Evolutionary conservation across 1,284 basidiomycete species (phyloP).

Genomic region (Fereydounia khargensis): DNA sequence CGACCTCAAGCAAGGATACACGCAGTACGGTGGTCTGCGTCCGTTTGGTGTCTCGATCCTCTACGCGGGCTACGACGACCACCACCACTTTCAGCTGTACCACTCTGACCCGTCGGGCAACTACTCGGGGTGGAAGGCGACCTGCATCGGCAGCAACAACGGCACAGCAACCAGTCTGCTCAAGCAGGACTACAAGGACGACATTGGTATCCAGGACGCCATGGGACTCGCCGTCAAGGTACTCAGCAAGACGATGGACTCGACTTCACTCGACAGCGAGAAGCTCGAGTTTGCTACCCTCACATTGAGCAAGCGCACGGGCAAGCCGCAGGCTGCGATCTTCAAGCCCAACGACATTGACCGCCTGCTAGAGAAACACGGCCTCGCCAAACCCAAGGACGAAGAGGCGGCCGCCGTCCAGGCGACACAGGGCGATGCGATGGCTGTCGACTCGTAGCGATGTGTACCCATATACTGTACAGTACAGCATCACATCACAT

Average conservation of each 20-base stretch:
- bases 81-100: constrained; percentile 95
- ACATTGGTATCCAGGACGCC: constrained; percentile 68
- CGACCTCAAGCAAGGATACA: constrained; percentile 98
- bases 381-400: constrained; percentile 77
- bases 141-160: constrained; percentile 94
- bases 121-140: constrained; percentile 98
- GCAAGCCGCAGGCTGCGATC: constrained; percentile 85
- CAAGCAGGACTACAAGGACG: constrained; percentile 98
- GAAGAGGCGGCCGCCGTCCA: constrained; percentile 59
- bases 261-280: constrained; percentile 75
- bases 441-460: constrained; percentile 46
- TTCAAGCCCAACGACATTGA: constrained; percentile 90
- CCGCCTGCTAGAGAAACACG: constrained; percentile 73
- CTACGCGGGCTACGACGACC: constrained; percentile 93
- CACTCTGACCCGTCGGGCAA: constrained; percentile 98
- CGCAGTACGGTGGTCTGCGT: constrained; percentile 94
- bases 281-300: constrained; percentile 86
- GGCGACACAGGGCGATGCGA: constrained; percentile 19
- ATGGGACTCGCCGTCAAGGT: constrained; percentile 85
- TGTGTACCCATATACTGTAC: too few relatives aligned
- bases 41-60: constrained; percentile 96
- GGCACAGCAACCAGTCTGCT: constrained; percentile 88
- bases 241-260: constrained; percentile 99
- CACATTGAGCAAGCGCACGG: constrained; percentile 74
- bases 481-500: too few relatives aligned